Base-by-base conservation (phyloP, 306 rosid genomes). In the Nissolia schottii region DNA sequence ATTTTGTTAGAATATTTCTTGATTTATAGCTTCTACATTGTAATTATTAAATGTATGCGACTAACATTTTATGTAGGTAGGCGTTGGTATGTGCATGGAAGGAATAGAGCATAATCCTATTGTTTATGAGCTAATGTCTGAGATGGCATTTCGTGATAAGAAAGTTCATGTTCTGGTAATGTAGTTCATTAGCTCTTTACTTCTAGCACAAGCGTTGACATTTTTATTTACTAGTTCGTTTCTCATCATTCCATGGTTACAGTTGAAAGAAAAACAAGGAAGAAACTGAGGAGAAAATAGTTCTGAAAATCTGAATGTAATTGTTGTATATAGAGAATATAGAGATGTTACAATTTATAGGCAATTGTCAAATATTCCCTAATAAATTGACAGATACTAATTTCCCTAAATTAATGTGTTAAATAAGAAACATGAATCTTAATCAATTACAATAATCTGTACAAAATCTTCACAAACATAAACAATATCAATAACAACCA, bases 21-120 rank as follows among this genome's bases (percentile, higher is more conserved):
- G 29, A 38, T 64, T 27, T 45, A 1, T 68, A 7, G 12, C 37
- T 24, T 64, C 9, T 23, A 55, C 34, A 46, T 82, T 67, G 25
- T 78, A 27, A 46, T 32, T 64, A 55, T 74, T 31, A 38, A 49
- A 37, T 64, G 64, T 25, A 14, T 29, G 8, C 43, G 35, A 54
- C 67, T 60, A 58, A 74, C 6, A 7, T 56, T 4, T 58, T 32
- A 28, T 76, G 81, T 70, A 93, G 98, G 87, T 91, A 53, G 98
- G 98, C 28, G 97, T 93, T 85, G 98, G 98, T 67, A 87, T 87
- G 94, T 91, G 98, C 85, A 93, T 93, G 98, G 98, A 93, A 86
- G 98, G 97, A 73, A 93, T 89, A 79, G 96, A 93, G 87, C 96
- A 90, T 4, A 91, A 93, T 81, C 96, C 97, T 43, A 86, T 93